phyloP scores from a whole-genome alignment of 2,329 filamentous ascomycete species.

The Colletotrichum siamense region DNA sequence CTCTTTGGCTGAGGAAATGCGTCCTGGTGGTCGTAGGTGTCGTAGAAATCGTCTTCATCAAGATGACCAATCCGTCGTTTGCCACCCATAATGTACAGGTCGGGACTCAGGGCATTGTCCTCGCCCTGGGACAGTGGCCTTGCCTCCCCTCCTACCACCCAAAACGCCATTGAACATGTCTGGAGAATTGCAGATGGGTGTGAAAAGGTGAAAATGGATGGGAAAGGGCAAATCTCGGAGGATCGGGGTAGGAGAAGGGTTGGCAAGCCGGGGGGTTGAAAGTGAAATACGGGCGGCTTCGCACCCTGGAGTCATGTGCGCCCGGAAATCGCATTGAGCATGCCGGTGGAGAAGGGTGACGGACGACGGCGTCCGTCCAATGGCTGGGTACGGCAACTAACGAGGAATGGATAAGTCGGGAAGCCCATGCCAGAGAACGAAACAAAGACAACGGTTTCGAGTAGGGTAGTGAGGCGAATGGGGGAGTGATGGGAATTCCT shows the following conservation, averaged over 20 bases:
- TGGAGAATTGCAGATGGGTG: constrained; percentile 7
- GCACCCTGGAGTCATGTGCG: constrained; percentile 20
- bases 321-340: constrained; percentile 18
- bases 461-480: constrained; percentile 11
- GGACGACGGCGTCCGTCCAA: constrained; percentile 5
- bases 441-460: constrained; percentile 17
- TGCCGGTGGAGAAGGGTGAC: constrained; percentile 10
- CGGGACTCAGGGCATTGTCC: constrained; percentile 1
- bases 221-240: background rate
- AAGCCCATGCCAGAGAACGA: constrained; percentile 17
- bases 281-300: constrained; percentile 18
- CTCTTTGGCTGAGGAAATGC: constrained; percentile 22
- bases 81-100: constrained; percentile 36
- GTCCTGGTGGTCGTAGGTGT: constrained; percentile 33
- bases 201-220: background rate
- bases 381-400: constrained; percentile 12
- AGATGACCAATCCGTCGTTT: constrained; percentile 44
- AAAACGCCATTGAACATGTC: constrained; percentile 39
- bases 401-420: constrained; percentile 15
- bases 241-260: background rate
- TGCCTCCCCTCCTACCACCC: constrained; percentile 22
- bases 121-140: constrained; percentile 4
- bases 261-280: constrained; percentile 6
- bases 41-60: constrained; percentile 36
- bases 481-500: background rate